Conservation (phyloP, 257 asterid genomes). For the Agastache rugosa region DNA sequence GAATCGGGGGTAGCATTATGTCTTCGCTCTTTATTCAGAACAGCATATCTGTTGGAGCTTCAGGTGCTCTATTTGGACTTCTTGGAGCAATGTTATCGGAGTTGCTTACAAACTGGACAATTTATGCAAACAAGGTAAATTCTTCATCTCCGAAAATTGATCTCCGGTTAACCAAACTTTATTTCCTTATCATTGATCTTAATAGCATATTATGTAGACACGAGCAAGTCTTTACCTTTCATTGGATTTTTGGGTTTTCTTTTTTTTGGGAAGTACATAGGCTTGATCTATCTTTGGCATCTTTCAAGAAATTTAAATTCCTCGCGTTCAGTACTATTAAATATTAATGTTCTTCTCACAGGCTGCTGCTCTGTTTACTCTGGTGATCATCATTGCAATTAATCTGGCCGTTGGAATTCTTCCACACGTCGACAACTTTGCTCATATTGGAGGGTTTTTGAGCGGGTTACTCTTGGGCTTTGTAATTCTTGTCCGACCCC, state of each 20-base stretch:
- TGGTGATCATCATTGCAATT: constrained; percentile 62
- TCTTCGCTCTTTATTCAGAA: constrained; percentile 78
- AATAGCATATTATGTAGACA: too few relatives aligned
- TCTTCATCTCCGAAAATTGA: not conserved
- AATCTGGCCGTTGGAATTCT: constrained; percentile 91
- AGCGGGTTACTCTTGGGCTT: constrained; percentile 92
- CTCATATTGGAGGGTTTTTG: constrained; percentile 89
- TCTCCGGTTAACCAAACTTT: not conserved
- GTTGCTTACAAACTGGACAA: constrained; percentile 92
- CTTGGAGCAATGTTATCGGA: constrained; percentile 98
- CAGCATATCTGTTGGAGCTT: constrained; percentile 95
- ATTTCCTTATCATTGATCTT: not conserved
- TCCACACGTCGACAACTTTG: constrained; percentile 93
- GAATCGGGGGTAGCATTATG: constrained; percentile 88
- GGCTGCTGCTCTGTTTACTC: constrained; percentile 89
- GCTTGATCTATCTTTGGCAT: not conserved
- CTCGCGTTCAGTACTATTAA: not conserved
- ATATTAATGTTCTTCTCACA: constrained; percentile 38
- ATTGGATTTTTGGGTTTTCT: not conserved
- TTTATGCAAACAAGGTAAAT: constrained; percentile 85
- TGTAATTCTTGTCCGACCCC: constrained; percentile 78
- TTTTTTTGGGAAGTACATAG: not conserved
- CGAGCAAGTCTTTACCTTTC: not conserved
- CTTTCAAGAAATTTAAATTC: not conserved
- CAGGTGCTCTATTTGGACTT: constrained; percentile 98